Conservation (phyloP, 108 stramenopile species). For the Nannochloropsis oceanica region DNA sequence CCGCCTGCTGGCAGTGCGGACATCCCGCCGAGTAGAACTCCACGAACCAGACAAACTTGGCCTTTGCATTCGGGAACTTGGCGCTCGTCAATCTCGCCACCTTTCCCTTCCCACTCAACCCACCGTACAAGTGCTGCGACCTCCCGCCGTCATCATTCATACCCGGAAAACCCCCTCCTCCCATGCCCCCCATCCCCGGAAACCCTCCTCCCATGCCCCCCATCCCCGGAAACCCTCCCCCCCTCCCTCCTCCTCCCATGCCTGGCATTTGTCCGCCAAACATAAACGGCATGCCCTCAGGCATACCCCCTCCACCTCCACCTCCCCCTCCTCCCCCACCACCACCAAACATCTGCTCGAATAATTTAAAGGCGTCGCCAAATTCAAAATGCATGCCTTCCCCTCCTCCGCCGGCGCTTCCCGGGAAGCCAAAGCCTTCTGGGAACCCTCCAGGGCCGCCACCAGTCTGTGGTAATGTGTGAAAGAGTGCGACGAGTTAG, state of each 20-base stretch:
- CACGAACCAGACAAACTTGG: not conserved
- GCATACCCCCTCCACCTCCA: not conserved
- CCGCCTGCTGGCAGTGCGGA: not conserved
- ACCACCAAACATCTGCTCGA: not conserved
- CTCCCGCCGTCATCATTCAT: not conserved
- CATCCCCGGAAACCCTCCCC: not conserved
- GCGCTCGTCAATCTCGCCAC: not conserved
- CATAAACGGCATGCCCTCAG: not conserved
- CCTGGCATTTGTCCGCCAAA: not conserved
- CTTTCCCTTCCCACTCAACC: not conserved
- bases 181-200: not conserved
- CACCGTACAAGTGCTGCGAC: not conserved
- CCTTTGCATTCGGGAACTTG: not conserved
- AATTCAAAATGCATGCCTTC: not conserved
- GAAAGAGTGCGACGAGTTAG: too few species aligned
- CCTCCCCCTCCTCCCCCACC: not conserved
- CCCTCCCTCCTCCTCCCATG: not conserved
- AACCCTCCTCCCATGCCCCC: not conserved
- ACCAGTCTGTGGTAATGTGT: too few species aligned
- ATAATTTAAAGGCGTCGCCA: not conserved
- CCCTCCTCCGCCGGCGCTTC: not conserved
- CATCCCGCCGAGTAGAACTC: not conserved
- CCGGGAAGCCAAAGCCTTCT: not conserved
- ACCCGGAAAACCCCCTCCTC: not conserved
- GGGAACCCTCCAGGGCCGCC: not conserved